Evolutionary conservation across 1,139 yeast genomes (phyloP), one percentile per base, ranked within the genome.

Genomic region (Saccharomyces hybrid): DNA sequence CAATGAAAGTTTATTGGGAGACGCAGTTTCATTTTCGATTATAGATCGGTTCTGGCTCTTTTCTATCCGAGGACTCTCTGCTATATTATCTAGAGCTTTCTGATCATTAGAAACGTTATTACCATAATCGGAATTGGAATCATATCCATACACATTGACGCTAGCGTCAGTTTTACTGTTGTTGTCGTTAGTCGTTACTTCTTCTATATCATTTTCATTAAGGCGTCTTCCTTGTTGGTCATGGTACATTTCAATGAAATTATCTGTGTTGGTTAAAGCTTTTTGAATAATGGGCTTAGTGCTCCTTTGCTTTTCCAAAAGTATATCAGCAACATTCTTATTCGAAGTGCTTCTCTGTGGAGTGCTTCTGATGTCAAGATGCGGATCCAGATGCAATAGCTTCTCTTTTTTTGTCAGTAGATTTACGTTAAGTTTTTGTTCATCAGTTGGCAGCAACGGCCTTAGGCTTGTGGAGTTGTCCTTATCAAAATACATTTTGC

Each of bases 101-200:
- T 31, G 50, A 4, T 38, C 50, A 7, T 86, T 86, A 13, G 76
- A 69, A 79, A 72, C 4, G 77, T 65, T 44, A 76, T 72, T 1
- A 85, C 20, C 20, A 16, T 16, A 16, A 2, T 85, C 3, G 85
- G 84, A 13, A 85, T 84, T 53, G 71, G 48, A 44, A 16, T 51
- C 34, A 5, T 54, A 61, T 9, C 50, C 48, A 26, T 51, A 48
- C 0, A 13, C 28, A 20, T 28, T 46, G 28, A 9, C 38, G 7
- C 27, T 48, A 14, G 16, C 46, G 4, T n/a, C 46, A 32, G 47
- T 38, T 31, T 16, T 41, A 9, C 26, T 28, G 28, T 42, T 50
- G 11, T 48, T 41, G 13, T 44, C 28, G 5, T 51, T 68, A 28
- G 63, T 61, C 5, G 59, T 63, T 4, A 53, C 58, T 46, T 50